Conservation (phyloP, 352 stramenopile species). For the Hyaloperonospora arabidopsidis region DNA sequence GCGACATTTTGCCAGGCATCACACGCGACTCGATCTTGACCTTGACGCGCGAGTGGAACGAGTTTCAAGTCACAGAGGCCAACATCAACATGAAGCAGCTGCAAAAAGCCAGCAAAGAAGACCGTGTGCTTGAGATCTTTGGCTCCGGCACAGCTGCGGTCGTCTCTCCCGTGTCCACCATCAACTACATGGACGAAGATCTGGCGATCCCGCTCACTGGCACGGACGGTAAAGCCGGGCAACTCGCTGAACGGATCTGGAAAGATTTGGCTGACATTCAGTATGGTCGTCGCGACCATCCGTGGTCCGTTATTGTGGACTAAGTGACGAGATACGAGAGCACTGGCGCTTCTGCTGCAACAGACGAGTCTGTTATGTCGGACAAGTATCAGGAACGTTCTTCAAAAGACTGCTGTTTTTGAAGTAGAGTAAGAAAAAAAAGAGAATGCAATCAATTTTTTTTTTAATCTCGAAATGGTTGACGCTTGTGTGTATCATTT, state of each 20-base stretch:
- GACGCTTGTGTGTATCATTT: no score
- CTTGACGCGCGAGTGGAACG: conserved; percentile 84
- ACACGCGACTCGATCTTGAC: conserved; percentile 94
- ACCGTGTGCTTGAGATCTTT: conserved; percentile 91
- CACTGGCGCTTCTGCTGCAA: neutral
- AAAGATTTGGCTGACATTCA: conserved; percentile 88
- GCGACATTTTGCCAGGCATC: conserved; percentile 96
- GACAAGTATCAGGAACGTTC: no score
- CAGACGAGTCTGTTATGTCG: no score
- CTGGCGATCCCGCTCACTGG: conserved; percentile 87
- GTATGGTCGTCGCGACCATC: conserved; percentile 47
- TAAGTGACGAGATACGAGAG: conserved; percentile 13
- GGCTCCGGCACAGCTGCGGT: conserved; percentile 93
- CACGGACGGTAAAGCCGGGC: conserved; percentile 72
- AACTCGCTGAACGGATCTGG: conserved; percentile 84
- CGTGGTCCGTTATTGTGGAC: conserved; percentile 47
- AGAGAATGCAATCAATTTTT: no score
- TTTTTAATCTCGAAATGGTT: no score
- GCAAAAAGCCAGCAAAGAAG: conserved; percentile 84
- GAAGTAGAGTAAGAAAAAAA: no score
- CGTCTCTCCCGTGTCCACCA: conserved; percentile 89
- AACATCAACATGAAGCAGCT: conserved; percentile 94
- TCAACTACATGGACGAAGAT: conserved; percentile 92
- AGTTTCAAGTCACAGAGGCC: conserved; percentile 92
- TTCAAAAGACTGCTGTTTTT: no score